Evolutionary conservation across 139 green algal species (phyloP).

Genomic region (Micromonas commoda): DNA sequence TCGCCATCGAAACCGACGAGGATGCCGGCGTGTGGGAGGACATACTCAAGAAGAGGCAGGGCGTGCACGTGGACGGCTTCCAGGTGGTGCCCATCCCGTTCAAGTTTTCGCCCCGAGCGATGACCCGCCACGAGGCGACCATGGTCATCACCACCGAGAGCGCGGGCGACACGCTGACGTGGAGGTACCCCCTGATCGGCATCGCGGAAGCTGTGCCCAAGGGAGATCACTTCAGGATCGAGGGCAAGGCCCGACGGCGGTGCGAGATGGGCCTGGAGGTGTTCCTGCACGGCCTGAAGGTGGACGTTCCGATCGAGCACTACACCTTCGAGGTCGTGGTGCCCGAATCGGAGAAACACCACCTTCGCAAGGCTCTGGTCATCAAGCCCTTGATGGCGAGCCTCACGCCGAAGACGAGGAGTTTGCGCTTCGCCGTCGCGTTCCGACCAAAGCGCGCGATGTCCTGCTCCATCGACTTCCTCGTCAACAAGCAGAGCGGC

Average conservation of each 20-base stretch:
- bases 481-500: slow-evolving; percentile 50
- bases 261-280: slow-evolving; percentile 42
- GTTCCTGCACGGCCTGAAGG: slow-evolving; percentile 37
- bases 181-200: slow-evolving; percentile 34
- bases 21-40: neutral
- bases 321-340: slow-evolving; percentile 49
- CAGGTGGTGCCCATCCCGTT: slow-evolving; percentile 29
- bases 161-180: slow-evolving; percentile 22
- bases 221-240: slow-evolving; percentile 24
- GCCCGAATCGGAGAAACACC: slow-evolving; percentile 22
- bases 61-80: slow-evolving; percentile 13
- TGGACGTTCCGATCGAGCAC: slow-evolving; percentile 30
- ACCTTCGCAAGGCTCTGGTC: slow-evolving; percentile 27
- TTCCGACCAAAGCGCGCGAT: slow-evolving; percentile 44
- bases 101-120: slow-evolving; percentile 21
- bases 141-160: slow-evolving; percentile 7
- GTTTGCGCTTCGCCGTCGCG: slow-evolving; percentile 33
- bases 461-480: slow-evolving; percentile 35
- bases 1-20: slow-evolving; percentile 26
- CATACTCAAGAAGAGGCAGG: slow-evolving; percentile 23
- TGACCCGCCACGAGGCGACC: slow-evolving; percentile 5
- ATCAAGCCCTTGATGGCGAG: neutral
- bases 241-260: slow-evolving; percentile 30
- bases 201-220: slow-evolving; percentile 27
- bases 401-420: slow-evolving; percentile 9